Evolutionary conservation across 1,284 basidiomycete species (phyloP), one percentile per base, ranked within the genome.

Genomic region (Malassezia psittaci): DNA sequence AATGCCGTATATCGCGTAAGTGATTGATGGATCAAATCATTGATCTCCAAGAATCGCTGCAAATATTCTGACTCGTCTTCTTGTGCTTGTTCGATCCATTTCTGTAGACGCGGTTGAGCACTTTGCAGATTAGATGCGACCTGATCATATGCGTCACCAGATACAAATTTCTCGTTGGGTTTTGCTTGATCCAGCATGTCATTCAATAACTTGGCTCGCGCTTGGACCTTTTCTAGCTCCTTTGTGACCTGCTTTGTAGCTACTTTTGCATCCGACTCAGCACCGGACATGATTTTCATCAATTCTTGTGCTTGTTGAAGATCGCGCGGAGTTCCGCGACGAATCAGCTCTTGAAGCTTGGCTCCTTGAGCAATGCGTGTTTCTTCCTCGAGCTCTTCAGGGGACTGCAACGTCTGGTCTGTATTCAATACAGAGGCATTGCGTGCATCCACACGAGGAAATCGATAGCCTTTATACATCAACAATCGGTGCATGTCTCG

Each of bases 51-150:
- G 76, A 96, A 85, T 2, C 89, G 88, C 64, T 93, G 91, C 69
- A 96, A 83, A 49, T 88, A 86, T 24, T 66, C 62, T 1, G 53
- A 51, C 32, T 56, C 60, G 61, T 86, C 88, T 33, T 87, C 81
- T 76, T 93, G 89, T 1, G 87, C 90, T 65, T 96, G 88, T n/a
- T 86, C 87, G 60, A 98, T 88, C 93, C 93, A 96, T 67, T 91
- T 93, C 75, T 98, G 94, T 48, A 98, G 83, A 76, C 88, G 90
- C 0, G 94, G 94, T 54, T 93, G 82, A 2, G 93, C 91, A 47
- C 82, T 82, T 29, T 80, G 80, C 40, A 96, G 82, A 46, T 94
- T 85, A 1, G 81, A 78, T 0, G 91, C 86, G 8, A 98, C 90
- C 85, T 98, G 93, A 77, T 96, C 88, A 70, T 96, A 98, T 2